Evolutionary conservation across 257 asterid species (phyloP).

Genomic region (Linderniella brevidens): DNA sequence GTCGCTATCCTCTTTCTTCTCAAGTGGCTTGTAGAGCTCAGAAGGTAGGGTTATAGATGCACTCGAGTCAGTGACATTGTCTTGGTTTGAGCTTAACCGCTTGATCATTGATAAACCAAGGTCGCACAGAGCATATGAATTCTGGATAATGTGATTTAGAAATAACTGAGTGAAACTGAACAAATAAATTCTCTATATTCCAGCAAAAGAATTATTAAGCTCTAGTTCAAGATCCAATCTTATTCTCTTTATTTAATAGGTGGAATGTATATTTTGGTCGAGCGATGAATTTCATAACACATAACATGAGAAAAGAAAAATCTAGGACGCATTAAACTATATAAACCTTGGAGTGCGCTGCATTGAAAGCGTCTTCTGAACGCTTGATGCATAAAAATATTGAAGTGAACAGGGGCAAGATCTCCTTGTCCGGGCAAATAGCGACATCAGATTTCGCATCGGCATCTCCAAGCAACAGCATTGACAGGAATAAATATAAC

Average conservation of each 20-base stretch:
- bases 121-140: slow-evolving; percentile 63
- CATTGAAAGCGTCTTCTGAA: slow-evolving; percentile 62
- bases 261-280: too few species aligned
- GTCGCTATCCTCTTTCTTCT: slow-evolving; percentile 34
- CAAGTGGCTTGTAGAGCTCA: slow-evolving; percentile 37
- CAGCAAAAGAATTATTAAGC: too few species aligned
- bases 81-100: slow-evolving; percentile 44
- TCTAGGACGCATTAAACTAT: too few species aligned
- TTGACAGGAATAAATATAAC: slow-evolving; percentile 59
- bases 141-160: slow-evolving; percentile 30
- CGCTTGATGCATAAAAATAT: slow-evolving; percentile 52
- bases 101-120: slow-evolving; percentile 60
- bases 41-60: slow-evolving; percentile 46
- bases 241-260: too few species aligned
- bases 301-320: too few species aligned
- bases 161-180: background rate
- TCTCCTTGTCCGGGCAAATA: slow-evolving; percentile 59
- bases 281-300: too few species aligned
- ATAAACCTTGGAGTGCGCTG: slow-evolving; percentile 65
- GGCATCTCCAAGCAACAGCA: slow-evolving; percentile 73
- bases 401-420: slow-evolving; percentile 33
- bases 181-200: background rate
- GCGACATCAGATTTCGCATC: slow-evolving; percentile 50
- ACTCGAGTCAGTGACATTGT: slow-evolving; percentile 34
- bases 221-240: too few species aligned